These are phyloP conservation scores for Lophiotrema nucula DNA, from an alignment of 495 filamentous ascomycete species.

Conservation along the genomic window DNA sequence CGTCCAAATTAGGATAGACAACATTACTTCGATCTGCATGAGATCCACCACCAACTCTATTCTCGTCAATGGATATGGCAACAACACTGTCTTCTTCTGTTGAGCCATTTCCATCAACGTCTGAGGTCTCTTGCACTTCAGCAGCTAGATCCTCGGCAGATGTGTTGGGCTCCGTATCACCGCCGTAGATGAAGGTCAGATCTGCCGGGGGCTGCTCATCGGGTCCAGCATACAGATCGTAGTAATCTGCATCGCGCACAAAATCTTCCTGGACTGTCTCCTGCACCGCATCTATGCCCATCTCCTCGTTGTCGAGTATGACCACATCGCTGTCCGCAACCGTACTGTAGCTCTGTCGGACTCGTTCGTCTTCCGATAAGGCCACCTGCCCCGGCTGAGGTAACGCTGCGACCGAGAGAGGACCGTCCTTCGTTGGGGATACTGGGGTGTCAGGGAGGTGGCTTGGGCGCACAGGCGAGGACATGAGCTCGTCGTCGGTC, in stretches of 20 bases:
- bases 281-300: background rate
- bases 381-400: background rate
- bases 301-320: background rate
- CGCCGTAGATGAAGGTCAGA: background rate
- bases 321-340: background rate
- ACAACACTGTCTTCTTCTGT: background rate
- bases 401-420: background rate
- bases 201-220: conserved; percentile 10
- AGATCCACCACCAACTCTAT: background rate
- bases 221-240: conserved; percentile 27
- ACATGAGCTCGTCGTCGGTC: background rate
- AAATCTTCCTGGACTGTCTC: conserved; percentile 1
- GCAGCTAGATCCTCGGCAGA: conserved; percentile 5
- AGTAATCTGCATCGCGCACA: conserved; percentile 23
- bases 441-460: background rate
- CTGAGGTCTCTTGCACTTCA: background rate
- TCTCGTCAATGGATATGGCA: background rate
- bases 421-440: background rate
- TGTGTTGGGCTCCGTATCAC: conserved; percentile 25
- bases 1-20: background rate
- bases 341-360: background rate
- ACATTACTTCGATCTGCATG: background rate
- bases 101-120: background rate
- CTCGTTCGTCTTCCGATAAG: conserved; percentile 30
- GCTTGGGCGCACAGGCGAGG: background rate